Percentiles rank a stretch among this genome's conserved stretches.
phyloP scores from a whole-genome alignment of 176 grass and related monocot species.

The Ampelocalamus luodianensis region DNA sequence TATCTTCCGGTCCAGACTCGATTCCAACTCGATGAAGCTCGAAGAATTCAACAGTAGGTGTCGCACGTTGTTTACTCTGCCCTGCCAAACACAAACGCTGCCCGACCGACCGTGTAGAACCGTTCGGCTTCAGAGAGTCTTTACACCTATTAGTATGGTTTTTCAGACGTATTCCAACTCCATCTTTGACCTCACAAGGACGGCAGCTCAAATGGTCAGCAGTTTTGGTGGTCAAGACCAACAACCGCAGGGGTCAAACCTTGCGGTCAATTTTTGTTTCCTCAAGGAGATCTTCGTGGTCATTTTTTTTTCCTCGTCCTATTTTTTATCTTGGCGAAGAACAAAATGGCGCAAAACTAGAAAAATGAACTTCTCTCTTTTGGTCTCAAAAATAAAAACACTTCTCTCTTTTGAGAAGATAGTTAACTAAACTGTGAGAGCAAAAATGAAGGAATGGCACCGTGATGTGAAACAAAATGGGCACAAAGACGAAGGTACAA shows the following conservation, averaged over 20 bases:
- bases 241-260: background rate
- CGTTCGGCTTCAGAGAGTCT: background rate
- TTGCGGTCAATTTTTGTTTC: background rate
- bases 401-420: background rate
- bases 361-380: background rate
- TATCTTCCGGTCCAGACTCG: background rate
- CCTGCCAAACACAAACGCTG: background rate
- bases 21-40: background rate
- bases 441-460: background rate
- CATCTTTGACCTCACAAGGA: background rate
- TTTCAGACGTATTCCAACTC: conserved; percentile 12
- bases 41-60: background rate
- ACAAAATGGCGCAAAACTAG: background rate
- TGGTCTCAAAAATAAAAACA: too few relatives aligned
- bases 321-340: background rate
- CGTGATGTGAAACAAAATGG: background rate
- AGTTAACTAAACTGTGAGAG: background rate
- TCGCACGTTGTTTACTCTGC: conserved; percentile 3
- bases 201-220: background rate
- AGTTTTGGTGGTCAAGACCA: background rate
- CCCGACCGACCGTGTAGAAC: background rate
- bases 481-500: background rate
- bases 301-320: background rate
- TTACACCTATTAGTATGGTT: background rate
- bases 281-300: background rate